Conservation (phyloP, 2,329 filamentous ascomycete species). For the Paecilomyces sp. region DNA sequence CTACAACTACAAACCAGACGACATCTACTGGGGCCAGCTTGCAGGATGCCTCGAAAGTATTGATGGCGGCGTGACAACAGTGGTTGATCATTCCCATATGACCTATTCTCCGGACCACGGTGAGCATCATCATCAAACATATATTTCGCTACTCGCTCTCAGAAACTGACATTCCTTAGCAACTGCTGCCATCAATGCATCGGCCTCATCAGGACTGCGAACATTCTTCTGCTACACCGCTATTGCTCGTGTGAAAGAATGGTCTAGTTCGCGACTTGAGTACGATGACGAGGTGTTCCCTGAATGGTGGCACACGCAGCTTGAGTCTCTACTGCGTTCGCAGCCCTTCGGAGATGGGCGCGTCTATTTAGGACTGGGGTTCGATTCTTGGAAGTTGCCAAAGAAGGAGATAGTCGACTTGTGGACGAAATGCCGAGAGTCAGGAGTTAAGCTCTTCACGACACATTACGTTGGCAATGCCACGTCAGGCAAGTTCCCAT, state of each 20-base stretch:
- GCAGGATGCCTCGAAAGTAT: constrained; percentile 14
- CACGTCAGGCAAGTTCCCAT: background rate
- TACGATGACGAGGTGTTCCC: constrained; percentile 11
- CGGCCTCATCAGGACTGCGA: constrained; percentile 20
- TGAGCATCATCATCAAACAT: constrained; percentile 1
- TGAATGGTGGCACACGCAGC: constrained; percentile 16
- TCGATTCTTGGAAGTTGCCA: constrained; percentile 19
- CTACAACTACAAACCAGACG: constrained; percentile 28
- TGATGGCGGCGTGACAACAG: constrained; percentile 18
- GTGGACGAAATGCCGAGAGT: constrained; percentile 8
- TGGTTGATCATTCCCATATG: constrained; percentile 26
- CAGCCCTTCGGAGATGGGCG: constrained; percentile 17
- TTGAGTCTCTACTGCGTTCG: constrained; percentile 10
- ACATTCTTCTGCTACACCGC: constrained; percentile 20
- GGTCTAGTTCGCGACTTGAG: constrained; percentile 11
- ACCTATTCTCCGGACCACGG: constrained; percentile 18
- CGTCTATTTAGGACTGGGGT: constrained; percentile 20
- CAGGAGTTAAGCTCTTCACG: constrained; percentile 18
- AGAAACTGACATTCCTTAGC: constrained; percentile 4
- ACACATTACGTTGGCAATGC: constrained; percentile 13
- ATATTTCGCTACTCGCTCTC: background rate
- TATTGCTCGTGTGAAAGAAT: constrained; percentile 12
- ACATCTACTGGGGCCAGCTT: constrained; percentile 40
- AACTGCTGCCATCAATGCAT: constrained; percentile 15
- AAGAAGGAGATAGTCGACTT: constrained; percentile 15